Evolutionary conservation across 2,329 filamentous ascomycete genomes (phyloP).

Genomic region (Curvularia sp.): DNA sequence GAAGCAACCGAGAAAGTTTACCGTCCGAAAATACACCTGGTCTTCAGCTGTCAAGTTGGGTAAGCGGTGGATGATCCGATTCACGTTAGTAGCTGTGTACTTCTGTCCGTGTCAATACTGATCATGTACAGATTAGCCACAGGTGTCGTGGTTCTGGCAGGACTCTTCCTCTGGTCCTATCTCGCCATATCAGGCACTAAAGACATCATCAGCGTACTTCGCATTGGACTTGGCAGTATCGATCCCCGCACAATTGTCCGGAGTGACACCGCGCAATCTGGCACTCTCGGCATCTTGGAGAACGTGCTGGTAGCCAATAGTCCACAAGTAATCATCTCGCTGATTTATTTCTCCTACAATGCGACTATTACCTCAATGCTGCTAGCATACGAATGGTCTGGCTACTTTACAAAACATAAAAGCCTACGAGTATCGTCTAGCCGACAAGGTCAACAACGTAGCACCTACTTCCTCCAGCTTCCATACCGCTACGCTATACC

Average conservation of each 20-base stretch:
- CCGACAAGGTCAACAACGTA: conserved; percentile 45
- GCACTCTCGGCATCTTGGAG: background rate
- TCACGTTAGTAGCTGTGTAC: background rate
- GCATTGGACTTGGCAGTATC: conserved; percentile 22
- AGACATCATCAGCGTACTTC: background rate
- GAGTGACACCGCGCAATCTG: background rate
- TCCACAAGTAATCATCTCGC: conserved; percentile 56
- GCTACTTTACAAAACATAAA: conserved; percentile 45
- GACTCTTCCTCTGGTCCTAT: conserved; percentile 7
- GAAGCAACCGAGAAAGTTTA: background rate
- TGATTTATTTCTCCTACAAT: conserved; percentile 59
- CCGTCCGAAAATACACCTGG: background rate
- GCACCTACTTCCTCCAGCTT: conserved; percentile 52
- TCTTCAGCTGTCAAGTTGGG: background rate
- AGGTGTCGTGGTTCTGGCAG: conserved; percentile 2
- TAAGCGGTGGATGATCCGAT: background rate
- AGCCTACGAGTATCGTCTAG: conserved; percentile 47
- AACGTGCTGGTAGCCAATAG: conserved; percentile 51
- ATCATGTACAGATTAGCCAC: background rate
- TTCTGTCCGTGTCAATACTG: background rate
- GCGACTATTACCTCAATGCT: conserved; percentile 58
- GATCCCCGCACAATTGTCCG: conserved; percentile 17
- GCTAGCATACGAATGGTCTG: conserved; percentile 56
- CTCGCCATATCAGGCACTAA: background rate
- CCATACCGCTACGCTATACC: conserved; percentile 50